phyloP scores from a whole-genome alignment of 495 filamentous ascomycete species.

The Acidiella bohemica region DNA sequence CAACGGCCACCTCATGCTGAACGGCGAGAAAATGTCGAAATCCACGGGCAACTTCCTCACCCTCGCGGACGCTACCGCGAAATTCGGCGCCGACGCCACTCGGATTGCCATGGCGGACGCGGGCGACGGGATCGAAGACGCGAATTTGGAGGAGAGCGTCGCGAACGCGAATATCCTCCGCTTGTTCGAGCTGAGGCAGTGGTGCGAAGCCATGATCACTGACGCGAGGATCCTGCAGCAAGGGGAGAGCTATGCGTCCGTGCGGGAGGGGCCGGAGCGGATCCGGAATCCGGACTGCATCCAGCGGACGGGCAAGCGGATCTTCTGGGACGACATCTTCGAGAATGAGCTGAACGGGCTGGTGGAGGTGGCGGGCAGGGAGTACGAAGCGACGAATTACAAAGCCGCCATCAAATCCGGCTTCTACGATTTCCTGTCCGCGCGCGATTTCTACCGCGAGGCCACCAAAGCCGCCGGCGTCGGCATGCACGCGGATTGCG shows the following conservation, averaged over 20 bases:
- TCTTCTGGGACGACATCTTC: slow-evolving; percentile 80
- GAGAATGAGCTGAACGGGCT: slow-evolving; percentile 87
- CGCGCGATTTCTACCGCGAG: slow-evolving; percentile 86
- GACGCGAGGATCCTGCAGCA: slow-evolving; percentile 23
- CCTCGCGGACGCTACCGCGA: slow-evolving; percentile 67
- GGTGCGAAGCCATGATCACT: slow-evolving; percentile 72
- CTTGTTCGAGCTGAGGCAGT: slow-evolving; percentile 74
- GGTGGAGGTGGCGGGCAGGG: slow-evolving; percentile 54
- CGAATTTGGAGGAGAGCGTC: slow-evolving; percentile 93
- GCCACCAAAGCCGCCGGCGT: slow-evolving; percentile 55
- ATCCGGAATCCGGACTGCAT: slow-evolving; percentile 36
- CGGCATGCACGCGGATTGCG: slow-evolving; percentile 68
- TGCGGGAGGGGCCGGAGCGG: slow-evolving; percentile 38
- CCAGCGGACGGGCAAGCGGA: slow-evolving; percentile 52
- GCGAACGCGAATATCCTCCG: slow-evolving; percentile 82
- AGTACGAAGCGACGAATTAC: slow-evolving; percentile 70
- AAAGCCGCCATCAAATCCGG: slow-evolving; percentile 84
- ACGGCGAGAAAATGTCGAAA: slow-evolving; percentile 96
- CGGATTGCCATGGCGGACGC: slow-evolving; percentile 88
- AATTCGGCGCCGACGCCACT: slow-evolving; percentile 88
- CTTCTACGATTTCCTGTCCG: slow-evolving; percentile 76
- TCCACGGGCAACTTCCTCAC: slow-evolving; percentile 93
- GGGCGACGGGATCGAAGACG: slow-evolving; percentile 87
- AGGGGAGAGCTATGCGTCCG: slow-evolving; percentile 22
- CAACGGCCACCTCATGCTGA: slow-evolving; percentile 87